Percentiles rank a stretch among this genome's conserved stretches.
These are phyloP conservation scores for Takashimella koratensis DNA, from an alignment of 1,284 basidiomycete species.

Conservation along the genomic window DNA sequence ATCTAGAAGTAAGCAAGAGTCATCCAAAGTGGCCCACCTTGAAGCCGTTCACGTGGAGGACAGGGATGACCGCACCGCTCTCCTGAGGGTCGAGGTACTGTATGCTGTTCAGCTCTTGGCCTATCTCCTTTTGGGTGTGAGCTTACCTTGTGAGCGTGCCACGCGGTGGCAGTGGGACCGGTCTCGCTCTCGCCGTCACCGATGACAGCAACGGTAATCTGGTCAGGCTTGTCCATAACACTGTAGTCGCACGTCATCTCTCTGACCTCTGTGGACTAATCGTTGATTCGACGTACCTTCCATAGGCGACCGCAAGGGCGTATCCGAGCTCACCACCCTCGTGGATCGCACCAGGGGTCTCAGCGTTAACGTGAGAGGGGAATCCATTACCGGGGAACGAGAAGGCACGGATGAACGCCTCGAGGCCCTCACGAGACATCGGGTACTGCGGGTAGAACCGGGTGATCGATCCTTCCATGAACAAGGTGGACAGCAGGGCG, in stretches of 20 bases:
- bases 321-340: conserved; percentile 89
- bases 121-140: no score
- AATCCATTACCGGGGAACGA: conserved; percentile 53
- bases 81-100: conserved; percentile 86
- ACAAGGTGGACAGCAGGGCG: conserved; percentile 73
- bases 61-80: conserved; percentile 80
- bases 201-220: conserved; percentile 71
- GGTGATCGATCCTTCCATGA: conserved; percentile 74
- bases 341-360: conserved; percentile 81
- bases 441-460: conserved; percentile 69
- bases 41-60: conserved; percentile 72
- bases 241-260: conserved; percentile 4
- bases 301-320: conserved; percentile 76
- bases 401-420: conserved; percentile 52
- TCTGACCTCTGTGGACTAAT: background rate
- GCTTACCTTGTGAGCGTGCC: conserved; percentile 66
- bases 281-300: conserved; percentile 42
- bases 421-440: conserved; percentile 61
- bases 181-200: conserved; percentile 87
- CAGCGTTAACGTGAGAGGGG: conserved; percentile 55
- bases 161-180: conserved; percentile 74
- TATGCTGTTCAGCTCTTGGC: conserved; percentile 2
- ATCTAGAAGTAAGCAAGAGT: no score
- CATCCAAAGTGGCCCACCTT: no score
- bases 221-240: conserved; percentile 82